Evolutionary conservation across 2,329 filamentous ascomycete species (phyloP), one percentile per base, ranked within the genome.

Genomic region (Aureobasidium subglaciale): DNA sequence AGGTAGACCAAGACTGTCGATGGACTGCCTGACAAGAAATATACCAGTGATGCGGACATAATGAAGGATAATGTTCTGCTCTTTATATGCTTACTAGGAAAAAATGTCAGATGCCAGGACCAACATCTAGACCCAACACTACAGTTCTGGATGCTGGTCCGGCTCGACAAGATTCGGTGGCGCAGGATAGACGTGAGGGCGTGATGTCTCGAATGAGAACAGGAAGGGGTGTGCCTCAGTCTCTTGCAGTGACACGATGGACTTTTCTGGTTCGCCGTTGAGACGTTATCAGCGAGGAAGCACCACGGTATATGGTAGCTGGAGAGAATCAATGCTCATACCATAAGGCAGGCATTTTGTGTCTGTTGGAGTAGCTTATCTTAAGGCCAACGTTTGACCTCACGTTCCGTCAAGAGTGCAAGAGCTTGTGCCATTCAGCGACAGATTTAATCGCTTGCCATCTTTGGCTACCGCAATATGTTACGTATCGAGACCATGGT

Each of bases 231-330:
- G 13, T 9, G 30, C 16, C 41, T 43, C 41, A 43, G 41, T 43
- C 25, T 43, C 25, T 43, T 8, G 30, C 41, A 30, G 30, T 43
- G n/a, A 25, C n/a, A 15, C 41, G 41, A 43, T 43, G 25, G 11
- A 30, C 41, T n/a, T 43, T 43, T 43, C n/a, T 43, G 41, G 41
- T 43, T 43, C 41, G 25, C 41, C 41, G 41, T 43, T 43, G n/a
- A 13, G n/a, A 29, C 15, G 25, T 43, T 15, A 30, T 29, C n/a
- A 43, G 13, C 41, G 41, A 6, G 30, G 25, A 43, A 43, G 41
- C 41, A 25, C 41, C 41, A 43, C 41, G 16, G 30, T 24, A 43
- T 43, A 11, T 15, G 25, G 11, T 43, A n/a, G 41, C 30, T n/a
- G n/a, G 16, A 11, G 11, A 3, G 27, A 9, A 43, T 27, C 10